These are phyloP conservation scores for Boletus vinaceobasis DNA, from an alignment of 768 basidiomycete genomes.

Conservation along the genomic window DNA sequence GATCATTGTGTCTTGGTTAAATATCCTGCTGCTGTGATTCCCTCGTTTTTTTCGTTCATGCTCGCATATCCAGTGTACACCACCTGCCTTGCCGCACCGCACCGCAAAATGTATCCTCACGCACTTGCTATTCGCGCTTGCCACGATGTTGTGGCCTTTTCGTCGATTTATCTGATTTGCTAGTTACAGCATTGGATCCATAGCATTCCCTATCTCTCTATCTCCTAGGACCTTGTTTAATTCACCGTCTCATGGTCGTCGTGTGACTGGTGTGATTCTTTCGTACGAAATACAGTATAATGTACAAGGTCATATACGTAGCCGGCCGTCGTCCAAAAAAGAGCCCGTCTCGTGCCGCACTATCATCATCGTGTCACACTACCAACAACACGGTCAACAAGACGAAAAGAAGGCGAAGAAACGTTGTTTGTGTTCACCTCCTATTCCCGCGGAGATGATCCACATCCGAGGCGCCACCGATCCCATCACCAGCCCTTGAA, in stretches of 20 bases:
- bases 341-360: background rate
- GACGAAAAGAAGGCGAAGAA: background rate
- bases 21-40: constrained; percentile 1
- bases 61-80: constrained; percentile 18
- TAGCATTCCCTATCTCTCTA: background rate
- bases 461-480: constrained; percentile 1
- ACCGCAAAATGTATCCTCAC: constrained; percentile 20
- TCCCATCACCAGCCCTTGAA: constrained; percentile 24
- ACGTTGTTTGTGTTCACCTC: background rate
- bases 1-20: background rate
- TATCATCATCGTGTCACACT: background rate
- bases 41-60: background rate
- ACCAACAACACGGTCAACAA: background rate
- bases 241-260: background rate
- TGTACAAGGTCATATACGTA: background rate
- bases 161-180: background rate
- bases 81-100: constrained; percentile 7
- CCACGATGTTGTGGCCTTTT: too few relatives aligned
- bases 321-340: background rate
- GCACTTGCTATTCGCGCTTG: constrained; percentile 11
- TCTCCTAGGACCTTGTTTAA: background rate
- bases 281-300: constrained; percentile 2
- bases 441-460: constrained; percentile 13
- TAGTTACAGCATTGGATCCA: background rate
- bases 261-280: background rate